Conservation (phyloP, 352 stramenopile genomes). For the Blastocystis sp. region DNA sequence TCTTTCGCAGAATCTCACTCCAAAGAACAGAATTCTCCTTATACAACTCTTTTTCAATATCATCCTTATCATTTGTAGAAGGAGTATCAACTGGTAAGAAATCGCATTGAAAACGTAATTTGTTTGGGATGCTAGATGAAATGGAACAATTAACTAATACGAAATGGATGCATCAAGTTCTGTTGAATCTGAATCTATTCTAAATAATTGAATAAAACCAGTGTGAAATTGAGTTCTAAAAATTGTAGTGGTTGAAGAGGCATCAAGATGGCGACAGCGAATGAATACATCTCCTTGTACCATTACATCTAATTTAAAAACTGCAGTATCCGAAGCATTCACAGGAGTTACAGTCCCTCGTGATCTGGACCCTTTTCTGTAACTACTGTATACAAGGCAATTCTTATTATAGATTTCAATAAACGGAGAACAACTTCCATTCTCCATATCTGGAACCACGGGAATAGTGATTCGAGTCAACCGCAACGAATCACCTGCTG, state of each 20-base stretch:
- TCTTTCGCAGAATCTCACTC: not conserved
- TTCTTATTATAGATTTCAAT: conserved; percentile 27
- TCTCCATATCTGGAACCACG: not conserved
- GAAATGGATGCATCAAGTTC: not conserved
- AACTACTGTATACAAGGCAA: not conserved
- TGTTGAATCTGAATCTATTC: not conserved
- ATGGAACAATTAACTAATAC: not conserved
- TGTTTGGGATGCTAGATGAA: not conserved
- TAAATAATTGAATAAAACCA: conserved; percentile 44
- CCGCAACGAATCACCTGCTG: not conserved
- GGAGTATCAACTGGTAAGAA: not conserved
- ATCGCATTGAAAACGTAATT: not conserved
- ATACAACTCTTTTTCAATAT: not conserved
- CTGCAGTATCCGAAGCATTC: conserved; percentile 2
- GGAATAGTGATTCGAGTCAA: conserved; percentile 7
- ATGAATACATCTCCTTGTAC: conserved; percentile 36
- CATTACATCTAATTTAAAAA: conserved; percentile 9
- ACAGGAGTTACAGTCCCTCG: not conserved
- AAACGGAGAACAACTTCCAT: not conserved
- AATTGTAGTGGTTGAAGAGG: not conserved
- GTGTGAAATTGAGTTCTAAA: conserved; percentile 31
- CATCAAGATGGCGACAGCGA: not conserved
- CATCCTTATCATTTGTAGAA: not conserved
- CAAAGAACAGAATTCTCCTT: conserved; percentile 17
- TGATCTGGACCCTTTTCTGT: not conserved